Evolutionary conservation across 2,329 filamentous ascomycete species (phyloP).

Genomic region (Fusarium sororula): DNA sequence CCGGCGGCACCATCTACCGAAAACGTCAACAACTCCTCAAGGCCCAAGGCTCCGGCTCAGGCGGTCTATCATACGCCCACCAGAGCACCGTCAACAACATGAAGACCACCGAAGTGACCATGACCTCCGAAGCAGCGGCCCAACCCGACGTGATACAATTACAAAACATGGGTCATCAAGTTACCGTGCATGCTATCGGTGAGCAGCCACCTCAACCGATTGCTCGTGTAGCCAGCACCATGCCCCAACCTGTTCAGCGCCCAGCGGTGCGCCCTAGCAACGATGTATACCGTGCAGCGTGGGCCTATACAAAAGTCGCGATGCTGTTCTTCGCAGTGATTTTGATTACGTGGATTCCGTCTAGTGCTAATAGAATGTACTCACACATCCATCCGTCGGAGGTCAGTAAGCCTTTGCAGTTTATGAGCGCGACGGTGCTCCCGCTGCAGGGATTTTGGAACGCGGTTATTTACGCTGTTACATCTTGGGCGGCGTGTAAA

Average conservation of each 20-base stretch:
- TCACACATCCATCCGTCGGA: not conserved
- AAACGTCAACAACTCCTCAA: conserved; percentile 2
- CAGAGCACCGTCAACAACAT: not conserved
- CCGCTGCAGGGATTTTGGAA: conserved; percentile 3
- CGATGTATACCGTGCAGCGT: conserved; percentile 1
- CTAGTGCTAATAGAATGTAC: not conserved
- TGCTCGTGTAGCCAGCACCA: not conserved
- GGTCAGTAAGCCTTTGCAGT: not conserved
- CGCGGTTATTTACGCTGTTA: not conserved
- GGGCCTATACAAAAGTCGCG: conserved; percentile 4
- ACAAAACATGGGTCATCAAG: not conserved
- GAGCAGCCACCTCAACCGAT: not conserved
- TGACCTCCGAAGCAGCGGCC: not conserved
- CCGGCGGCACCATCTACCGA: not conserved
- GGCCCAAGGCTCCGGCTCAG: not conserved
- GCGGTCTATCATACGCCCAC: not conserved
- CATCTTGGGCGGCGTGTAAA: not conserved
- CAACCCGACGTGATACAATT: not conserved
- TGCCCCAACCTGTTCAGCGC: not conserved
- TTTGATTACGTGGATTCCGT: not conserved
- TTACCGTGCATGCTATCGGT: not conserved
- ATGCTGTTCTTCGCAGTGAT: not conserved
- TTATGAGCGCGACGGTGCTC: not conserved
- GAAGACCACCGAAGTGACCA: not conserved
- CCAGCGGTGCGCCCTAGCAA: not conserved